Evolutionary conservation across 106 monocot species (phyloP).

Genomic region (Agapanthus africanus): DNA sequence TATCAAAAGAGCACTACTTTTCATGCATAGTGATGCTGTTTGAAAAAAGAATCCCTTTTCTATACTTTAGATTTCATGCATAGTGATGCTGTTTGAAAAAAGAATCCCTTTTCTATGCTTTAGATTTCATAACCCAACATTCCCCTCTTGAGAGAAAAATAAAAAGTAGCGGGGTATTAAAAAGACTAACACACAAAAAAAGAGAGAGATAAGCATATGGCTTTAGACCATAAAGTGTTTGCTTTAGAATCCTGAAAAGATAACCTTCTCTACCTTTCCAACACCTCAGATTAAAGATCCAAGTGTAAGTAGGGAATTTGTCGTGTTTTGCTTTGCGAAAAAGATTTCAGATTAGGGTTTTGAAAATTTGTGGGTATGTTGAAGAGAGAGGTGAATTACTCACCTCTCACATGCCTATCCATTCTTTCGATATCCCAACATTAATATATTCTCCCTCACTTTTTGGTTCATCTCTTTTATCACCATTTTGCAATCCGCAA

Average conservation of each 20-base stretch:
- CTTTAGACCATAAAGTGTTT: slow-evolving; percentile 35
- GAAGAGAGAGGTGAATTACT: slow-evolving; percentile 7
- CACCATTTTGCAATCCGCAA: slow-evolving; percentile 11
- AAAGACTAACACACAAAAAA: slow-evolving; percentile 45
- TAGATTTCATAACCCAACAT: slow-evolving; percentile 42
- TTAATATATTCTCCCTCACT: slow-evolving; percentile 34
- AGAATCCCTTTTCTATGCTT: slow-evolving; percentile 32
- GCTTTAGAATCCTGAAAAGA: slow-evolving; percentile 49
- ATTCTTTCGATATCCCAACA: slow-evolving; percentile 16
- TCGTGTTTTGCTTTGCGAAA: slow-evolving; percentile 16
- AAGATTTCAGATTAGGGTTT: slow-evolving; percentile 13
- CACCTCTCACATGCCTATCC: slow-evolving; percentile 26
- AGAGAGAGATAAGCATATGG: slow-evolving; percentile 58
- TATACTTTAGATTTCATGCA: slow-evolving; percentile 35
- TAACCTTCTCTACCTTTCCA: slow-evolving; percentile 31
- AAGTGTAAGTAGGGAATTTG: slow-evolving; percentile 30
- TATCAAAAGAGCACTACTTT: slow-evolving; percentile 41
- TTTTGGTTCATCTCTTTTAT: slow-evolving; percentile 7
- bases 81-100: too few species aligned
- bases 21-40: slow-evolving; percentile 48
- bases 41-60: slow-evolving; percentile 33
- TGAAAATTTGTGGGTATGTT: slow-evolving; percentile 14
- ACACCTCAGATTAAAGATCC: slow-evolving; percentile 21
- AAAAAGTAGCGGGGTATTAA: slow-evolving; percentile 29
- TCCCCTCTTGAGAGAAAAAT: slow-evolving; percentile 32